A percentile compares a stretch with the other conserved stretches of the same genome.
Evolutionary conservation across 352 stramenopile species (phyloP).

Genomic region (Pythium monospermum): DNA sequence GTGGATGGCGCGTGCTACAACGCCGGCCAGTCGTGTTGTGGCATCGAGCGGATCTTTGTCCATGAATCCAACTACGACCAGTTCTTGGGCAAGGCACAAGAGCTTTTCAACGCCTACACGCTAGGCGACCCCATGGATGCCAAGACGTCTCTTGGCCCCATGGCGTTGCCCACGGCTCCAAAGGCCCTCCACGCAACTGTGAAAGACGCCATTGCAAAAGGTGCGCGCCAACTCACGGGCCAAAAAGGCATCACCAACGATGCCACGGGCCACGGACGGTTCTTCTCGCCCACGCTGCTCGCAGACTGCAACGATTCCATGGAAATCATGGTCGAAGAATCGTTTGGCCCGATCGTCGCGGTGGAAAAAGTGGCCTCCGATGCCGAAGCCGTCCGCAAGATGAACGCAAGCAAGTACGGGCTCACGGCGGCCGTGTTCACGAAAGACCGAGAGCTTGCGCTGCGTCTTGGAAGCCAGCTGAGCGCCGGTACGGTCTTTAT

Average conservation of each 20-base stretch:
- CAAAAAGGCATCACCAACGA: conserved; percentile 40
- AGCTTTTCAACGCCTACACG: conserved; percentile 59
- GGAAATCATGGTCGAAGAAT: conserved; percentile 79
- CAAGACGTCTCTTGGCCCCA: conserved; percentile 61
- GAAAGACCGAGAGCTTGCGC: conserved; percentile 37
- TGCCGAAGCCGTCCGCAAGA: conserved; percentile 64
- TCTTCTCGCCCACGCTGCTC: conserved; percentile 77
- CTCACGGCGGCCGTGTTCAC: conserved; percentile 78
- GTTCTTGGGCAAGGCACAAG: conserved; percentile 63
- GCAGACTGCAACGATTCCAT: conserved; percentile 61
- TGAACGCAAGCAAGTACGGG: conserved; percentile 80
- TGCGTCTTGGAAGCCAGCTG: conserved; percentile 48
- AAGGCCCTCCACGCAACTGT: conserved; percentile 51
- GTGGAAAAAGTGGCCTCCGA: conserved; percentile 69
- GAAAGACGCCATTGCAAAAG: conserved; percentile 69
- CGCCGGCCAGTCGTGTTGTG: conserved; percentile 80
- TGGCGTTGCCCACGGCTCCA: conserved; percentile 51
- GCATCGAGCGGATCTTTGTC: conserved; percentile 82
- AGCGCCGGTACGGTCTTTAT: conserved; percentile 79
- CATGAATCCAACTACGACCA: conserved; percentile 75
- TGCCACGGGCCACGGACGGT: conserved; percentile 49
- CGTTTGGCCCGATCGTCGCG: conserved; percentile 77
- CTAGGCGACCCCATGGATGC: conserved; percentile 60
- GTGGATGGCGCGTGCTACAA: conserved; percentile 84
- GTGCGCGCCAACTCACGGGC: conserved; percentile 47